phyloP scores from a whole-genome alignment of 805 yeast genomes.

The Priceomyces carsonii region DNA sequence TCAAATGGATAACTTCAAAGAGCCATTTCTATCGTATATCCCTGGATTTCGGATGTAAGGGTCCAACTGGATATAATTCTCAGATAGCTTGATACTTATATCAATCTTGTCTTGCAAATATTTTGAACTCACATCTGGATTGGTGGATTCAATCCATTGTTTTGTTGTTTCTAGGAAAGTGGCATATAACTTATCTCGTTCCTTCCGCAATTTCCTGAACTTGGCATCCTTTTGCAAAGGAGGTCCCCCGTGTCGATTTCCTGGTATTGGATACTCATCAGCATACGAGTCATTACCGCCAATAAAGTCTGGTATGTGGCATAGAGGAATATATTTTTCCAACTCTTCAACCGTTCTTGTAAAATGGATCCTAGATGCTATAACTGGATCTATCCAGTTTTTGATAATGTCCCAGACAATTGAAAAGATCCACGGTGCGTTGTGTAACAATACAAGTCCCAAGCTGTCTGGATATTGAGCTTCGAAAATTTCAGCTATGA shows the following conservation, averaged over 20 bases:
- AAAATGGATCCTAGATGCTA: constrained; percentile 82
- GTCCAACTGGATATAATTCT: constrained; percentile 70
- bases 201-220: constrained; percentile 44
- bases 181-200: constrained; percentile 56
- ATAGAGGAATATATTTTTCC: constrained; percentile 53
- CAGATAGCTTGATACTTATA: constrained; percentile 52
- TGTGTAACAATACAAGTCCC: constrained; percentile 81
- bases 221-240: constrained; percentile 33
- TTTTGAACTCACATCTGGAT: constrained; percentile 47
- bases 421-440: constrained; percentile 96
- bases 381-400: constrained; percentile 93
- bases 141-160: constrained; percentile 73
- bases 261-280: constrained; percentile 8
- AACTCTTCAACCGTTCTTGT: constrained; percentile 68
- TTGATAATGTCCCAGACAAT: constrained; percentile 93
- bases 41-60: constrained; percentile 82
- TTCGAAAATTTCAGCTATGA: constrained; percentile 85
- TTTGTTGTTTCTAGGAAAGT: constrained; percentile 65
- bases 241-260: constrained; percentile 1
- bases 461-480: constrained; percentile 95
- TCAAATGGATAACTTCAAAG: neutral
- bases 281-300: constrained; percentile 60
- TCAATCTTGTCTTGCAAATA: constrained; percentile 55
- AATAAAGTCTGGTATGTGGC: constrained; percentile 59
- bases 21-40: constrained; percentile 64